Base-by-base conservation (phyloP, 2,329 filamentous ascomycete species). In the Fonsecaea pugnacius region DNA sequence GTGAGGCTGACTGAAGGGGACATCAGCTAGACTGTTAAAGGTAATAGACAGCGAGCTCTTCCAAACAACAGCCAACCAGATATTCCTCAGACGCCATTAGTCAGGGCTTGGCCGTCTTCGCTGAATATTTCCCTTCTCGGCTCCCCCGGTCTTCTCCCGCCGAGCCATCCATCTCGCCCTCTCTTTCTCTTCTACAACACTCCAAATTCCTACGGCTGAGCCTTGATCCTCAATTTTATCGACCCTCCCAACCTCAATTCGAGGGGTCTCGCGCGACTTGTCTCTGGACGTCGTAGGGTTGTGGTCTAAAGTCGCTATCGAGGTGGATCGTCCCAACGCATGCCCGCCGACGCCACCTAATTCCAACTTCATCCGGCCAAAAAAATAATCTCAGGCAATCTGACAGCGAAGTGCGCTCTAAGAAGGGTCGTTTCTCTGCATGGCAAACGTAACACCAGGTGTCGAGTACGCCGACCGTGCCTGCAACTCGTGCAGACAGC, bases 401-500 rank as follows among this genome's bases (percentile, higher is more conserved):
- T 40, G 57, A 52, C 57, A 59, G 30, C 57, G 46, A 59, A 59
- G 57, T 16, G 43, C 43, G 43, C 50, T 52, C 43, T 8, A 36
- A 16, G 46, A 59, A 59, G 21, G 9, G 32, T 43, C 57, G 24
- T 38, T 35, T 52, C 27, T 24, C 38, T 62, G 64, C 53, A 67
- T 67, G 64, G 64, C 59, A 48, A 53, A 55, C 63, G 38, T 32
- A 33, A 46, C 55, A 43, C n/a, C 40, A 21, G 61, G 54, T 51
- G 50, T 56, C 32, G 51, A 57, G 12, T 55, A 54, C 38, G 64
- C 66, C 38, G 66, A 68, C 32, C 61, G 64, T 35, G 66, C 66
- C 63, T 68, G 66, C 43, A 66, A 68, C 46, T 62, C 64, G 10
- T 68, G 66, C 58, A 62, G 66, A 62, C 66, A 66, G 43, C 66